Evolutionary conservation across 176 grass and related monocot species (phyloP).

Genomic region (Ensete ventricosum): DNA sequence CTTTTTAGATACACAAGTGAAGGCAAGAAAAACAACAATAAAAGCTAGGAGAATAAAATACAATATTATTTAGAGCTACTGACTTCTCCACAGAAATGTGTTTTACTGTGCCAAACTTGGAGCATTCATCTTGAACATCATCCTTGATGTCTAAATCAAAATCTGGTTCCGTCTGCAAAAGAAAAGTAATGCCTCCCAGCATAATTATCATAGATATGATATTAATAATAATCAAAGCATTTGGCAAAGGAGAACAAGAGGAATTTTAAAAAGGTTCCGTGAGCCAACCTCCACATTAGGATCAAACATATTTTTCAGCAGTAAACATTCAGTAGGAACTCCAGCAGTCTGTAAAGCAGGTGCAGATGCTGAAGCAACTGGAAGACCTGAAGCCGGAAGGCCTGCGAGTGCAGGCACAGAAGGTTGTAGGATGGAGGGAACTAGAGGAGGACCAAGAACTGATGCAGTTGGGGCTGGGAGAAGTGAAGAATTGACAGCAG

Average conservation of each 20-base stretch:
- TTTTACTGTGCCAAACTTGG: conserved; percentile 53
- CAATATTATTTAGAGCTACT: conserved; percentile 17
- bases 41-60: not conserved
- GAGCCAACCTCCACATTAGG: conserved; percentile 58
- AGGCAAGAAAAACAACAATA: too few species aligned
- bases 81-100: conserved; percentile 85
- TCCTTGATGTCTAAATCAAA: conserved; percentile 86
- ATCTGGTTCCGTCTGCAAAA: conserved; percentile 65
- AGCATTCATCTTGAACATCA: conserved; percentile 66
- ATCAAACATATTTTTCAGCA: conserved; percentile 99
- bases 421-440: conserved; percentile 33
- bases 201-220: conserved; percentile 1
- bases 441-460: conserved; percentile 58
- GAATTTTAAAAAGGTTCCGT: not conserved
- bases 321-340: conserved; percentile 69
- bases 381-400: conserved; percentile 34
- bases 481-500: conserved; percentile 32
- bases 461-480: conserved; percentile 41
- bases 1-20: not conserved
- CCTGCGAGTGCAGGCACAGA: conserved; percentile 31
- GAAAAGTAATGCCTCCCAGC: conserved; percentile 2
- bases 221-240: not conserved
- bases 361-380: conserved; percentile 29
- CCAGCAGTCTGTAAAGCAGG: conserved; percentile 28
- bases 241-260: not conserved